These are phyloP conservation scores for Zopfochytrium polystomum DNA, from an alignment of 371 early-diverging fungal genomes.

Conservation along the genomic window DNA sequence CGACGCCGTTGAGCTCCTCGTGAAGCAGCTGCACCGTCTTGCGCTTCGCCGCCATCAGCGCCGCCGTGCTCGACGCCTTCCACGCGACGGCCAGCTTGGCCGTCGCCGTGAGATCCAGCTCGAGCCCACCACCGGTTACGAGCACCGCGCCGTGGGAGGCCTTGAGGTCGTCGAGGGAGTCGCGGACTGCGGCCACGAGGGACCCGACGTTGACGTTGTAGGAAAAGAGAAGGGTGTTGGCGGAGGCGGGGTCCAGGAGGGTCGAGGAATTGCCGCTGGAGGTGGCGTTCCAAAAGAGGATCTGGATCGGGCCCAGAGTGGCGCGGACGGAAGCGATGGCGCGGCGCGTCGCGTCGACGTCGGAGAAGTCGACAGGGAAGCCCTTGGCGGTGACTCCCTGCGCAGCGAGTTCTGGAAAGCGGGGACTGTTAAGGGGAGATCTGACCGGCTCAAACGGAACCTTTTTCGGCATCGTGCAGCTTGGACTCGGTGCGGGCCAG, in stretches of 20 bases:
- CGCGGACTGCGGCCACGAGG: constrained; percentile 20
- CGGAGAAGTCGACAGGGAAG: constrained; percentile 25
- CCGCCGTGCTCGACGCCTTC: constrained; percentile 12
- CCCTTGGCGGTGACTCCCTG: constrained; percentile 21
- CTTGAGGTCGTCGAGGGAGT: constrained; percentile 11
- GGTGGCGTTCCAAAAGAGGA: constrained; percentile 24
- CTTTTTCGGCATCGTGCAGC: constrained; percentile 22
- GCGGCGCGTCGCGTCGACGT: constrained; percentile 9
- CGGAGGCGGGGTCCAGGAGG: neutral
- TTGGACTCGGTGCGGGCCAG: too few species aligned
- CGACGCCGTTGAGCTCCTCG: constrained; percentile 20
- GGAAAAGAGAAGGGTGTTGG: neutral
- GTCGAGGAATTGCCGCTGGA: neutral
- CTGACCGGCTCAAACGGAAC: too few species aligned
- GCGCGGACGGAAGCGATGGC: constrained; percentile 3
- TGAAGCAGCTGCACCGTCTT: constrained; percentile 27
- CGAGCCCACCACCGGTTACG: constrained; percentile 27
- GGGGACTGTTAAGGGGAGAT: too few species aligned
- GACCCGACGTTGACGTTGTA: constrained; percentile 12
- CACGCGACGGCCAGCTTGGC: constrained; percentile 12
- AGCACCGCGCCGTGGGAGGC: constrained; percentile 25
- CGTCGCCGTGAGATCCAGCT: constrained; percentile 7
- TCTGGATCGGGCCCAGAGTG: constrained; percentile 5
- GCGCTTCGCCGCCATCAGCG: constrained; percentile 25
- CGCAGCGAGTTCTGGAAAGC: too few species aligned